These are phyloP conservation scores for Russula lepida DNA, from an alignment of 768 basidiomycete genomes.

Conservation along the genomic window DNA sequence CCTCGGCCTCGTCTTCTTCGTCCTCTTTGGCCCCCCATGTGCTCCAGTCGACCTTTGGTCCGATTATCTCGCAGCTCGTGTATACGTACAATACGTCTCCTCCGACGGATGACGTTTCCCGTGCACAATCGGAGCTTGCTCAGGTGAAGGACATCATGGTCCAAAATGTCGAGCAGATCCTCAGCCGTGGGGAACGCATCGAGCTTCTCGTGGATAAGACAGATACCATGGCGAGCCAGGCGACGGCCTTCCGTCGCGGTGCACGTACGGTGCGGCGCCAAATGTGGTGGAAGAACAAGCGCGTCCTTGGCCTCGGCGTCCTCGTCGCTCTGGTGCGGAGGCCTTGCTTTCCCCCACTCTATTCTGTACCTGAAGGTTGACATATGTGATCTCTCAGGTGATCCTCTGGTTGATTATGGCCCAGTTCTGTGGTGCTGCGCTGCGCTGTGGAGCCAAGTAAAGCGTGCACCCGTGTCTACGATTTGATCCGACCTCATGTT, in stretches of 20 bases:
- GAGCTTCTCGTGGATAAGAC: slow-evolving; percentile 97
- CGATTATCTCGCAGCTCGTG: slow-evolving; percentile 66
- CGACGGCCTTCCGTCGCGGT: slow-evolving; percentile 85
- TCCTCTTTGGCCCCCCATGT: slow-evolving; percentile 42
- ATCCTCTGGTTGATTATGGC: slow-evolving; percentile 78
- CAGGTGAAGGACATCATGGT: slow-evolving; percentile 98
- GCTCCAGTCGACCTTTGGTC: slow-evolving; percentile 64
- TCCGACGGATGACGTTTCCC: slow-evolving; percentile 78
- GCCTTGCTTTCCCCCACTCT: slow-evolving; percentile 9
- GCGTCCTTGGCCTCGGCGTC: slow-evolving; percentile 55
- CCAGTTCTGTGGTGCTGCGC: slow-evolving; percentile 78
- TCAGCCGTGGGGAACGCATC: slow-evolving; percentile 89
- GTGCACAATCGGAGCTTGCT: slow-evolving; percentile 81
- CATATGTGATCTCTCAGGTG: slow-evolving; percentile 35
- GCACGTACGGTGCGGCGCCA: slow-evolving; percentile 74
- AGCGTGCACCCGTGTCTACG: neutral
- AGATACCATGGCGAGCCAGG: slow-evolving; percentile 89
- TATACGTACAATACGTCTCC: slow-evolving; percentile 84
- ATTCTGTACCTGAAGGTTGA: slow-evolving; percentile 13
- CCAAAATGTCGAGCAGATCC: slow-evolving; percentile 94
- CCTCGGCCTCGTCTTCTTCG: slow-evolving; percentile 52
- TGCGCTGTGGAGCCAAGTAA: slow-evolving; percentile 49
- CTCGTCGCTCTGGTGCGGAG: slow-evolving; percentile 60
- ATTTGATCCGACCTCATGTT: slow-evolving; percentile 6
- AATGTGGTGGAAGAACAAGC: slow-evolving; percentile 87